A percentile compares a stretch with the other conserved stretches of the same genome.
Conservation (phyloP, 1,139 yeast genomes). For the Yamadazyma sp. region DNA sequence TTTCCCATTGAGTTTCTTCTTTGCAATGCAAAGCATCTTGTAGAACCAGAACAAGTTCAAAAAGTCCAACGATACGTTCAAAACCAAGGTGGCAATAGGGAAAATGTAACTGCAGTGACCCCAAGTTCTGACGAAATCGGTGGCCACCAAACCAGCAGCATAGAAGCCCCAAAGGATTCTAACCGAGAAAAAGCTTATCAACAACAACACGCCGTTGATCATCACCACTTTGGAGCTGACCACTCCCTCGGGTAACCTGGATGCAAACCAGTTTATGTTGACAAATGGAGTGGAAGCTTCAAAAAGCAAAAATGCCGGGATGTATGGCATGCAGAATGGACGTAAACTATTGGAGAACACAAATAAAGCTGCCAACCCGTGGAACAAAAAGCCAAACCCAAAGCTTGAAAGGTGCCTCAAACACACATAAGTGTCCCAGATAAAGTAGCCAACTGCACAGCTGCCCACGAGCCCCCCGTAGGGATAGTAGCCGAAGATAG, state of each 20-base stretch:
- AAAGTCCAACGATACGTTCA: constrained; percentile 65
- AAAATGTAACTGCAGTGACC: constrained; percentile 26
- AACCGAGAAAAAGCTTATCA: constrained; percentile 69
- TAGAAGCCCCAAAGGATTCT: constrained; percentile 90
- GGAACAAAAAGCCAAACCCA: constrained; percentile 82
- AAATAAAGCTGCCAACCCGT: constrained; percentile 78
- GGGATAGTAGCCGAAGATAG: constrained; percentile 68
- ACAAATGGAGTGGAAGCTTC: constrained; percentile 93
- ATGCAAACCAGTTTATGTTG: constrained; percentile 87
- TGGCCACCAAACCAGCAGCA: constrained; percentile 56
- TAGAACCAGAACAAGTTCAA: constrained; percentile 79
- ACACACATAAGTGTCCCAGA: constrained; percentile 87
- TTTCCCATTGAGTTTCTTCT: constrained; percentile 34
- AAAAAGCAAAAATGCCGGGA: constrained; percentile 80
- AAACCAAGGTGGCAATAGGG: constrained; percentile 47
- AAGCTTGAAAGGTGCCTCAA: constrained; percentile 58
- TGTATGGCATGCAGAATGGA: constrained; percentile 67
- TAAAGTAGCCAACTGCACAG: constrained; percentile 78
- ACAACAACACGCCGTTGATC: constrained; percentile 69
- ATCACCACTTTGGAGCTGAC: constrained; percentile 52
- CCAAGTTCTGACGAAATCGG: constrained; percentile 48
- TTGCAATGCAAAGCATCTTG: constrained; percentile 78
- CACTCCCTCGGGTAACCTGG: constrained; percentile 64
- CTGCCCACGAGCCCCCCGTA: constrained; percentile 73
- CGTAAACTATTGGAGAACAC: constrained; percentile 60